Percentiles rank a stretch among this genome's conserved stretches.
These are phyloP conservation scores for Paramyrothecium roridum DNA, from an alignment of 2,329 filamentous ascomycete species.

Conservation along the genomic window DNA sequence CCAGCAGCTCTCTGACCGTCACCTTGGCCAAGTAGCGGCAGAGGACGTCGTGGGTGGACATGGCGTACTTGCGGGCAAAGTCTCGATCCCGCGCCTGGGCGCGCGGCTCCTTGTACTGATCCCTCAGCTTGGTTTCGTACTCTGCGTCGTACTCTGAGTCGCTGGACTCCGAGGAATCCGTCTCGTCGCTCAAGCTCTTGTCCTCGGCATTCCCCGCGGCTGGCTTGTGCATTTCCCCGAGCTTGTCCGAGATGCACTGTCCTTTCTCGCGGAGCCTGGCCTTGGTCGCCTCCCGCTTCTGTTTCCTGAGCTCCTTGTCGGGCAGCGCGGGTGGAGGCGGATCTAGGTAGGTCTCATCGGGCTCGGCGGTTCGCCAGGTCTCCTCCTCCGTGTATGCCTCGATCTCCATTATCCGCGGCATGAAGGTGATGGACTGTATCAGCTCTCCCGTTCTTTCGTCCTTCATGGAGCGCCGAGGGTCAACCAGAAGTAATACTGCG, in stretches of 20 bases:
- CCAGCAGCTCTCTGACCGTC: conserved; percentile 4
- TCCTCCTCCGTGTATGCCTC: conserved; percentile 23
- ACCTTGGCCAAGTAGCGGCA: conserved; percentile 14
- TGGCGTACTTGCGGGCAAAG: conserved; percentile 21
- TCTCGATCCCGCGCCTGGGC: conserved; percentile 16
- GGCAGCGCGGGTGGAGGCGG: conserved; percentile 15
- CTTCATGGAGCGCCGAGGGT: conserved; percentile 16
- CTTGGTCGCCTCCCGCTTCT: conserved; percentile 11
- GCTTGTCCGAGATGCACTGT: not conserved
- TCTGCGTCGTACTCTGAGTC: conserved; percentile 18
- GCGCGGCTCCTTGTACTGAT: conserved; percentile 13
- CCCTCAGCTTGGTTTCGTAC: conserved; percentile 11
- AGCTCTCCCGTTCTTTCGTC: conserved; percentile 13
- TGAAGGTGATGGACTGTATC: conserved; percentile 20
- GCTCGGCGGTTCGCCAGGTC: conserved; percentile 17
- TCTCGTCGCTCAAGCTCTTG: conserved; percentile 4
- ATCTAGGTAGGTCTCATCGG: conserved; percentile 20
- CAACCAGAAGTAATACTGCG: conserved; percentile 17
- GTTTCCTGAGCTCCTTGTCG: conserved; percentile 8
- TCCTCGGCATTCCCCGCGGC: not conserved
- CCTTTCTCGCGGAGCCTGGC: conserved; percentile 7
- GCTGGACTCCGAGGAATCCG: conserved; percentile 9
- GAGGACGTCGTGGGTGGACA: conserved; percentile 17
- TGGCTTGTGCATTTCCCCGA: not conserved
- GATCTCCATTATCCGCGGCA: conserved; percentile 23